Evolutionary conservation across 176 grass and related monocot genomes (phyloP).

Genomic region (Dendrocalamus sinicus): DNA sequence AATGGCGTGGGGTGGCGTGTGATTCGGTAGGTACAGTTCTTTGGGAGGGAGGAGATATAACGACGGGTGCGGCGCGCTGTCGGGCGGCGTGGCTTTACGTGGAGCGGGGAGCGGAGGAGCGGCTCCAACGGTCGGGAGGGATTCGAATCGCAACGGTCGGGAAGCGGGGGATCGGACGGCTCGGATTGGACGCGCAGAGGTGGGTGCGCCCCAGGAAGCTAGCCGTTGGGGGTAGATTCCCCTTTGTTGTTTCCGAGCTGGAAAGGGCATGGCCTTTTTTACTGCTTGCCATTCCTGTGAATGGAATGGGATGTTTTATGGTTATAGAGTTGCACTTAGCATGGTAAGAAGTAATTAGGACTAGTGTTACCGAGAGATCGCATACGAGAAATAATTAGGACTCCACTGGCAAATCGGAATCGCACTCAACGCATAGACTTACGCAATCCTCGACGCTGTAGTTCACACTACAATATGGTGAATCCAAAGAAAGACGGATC

Average conservation of each 20-base stretch:
- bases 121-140: conserved; percentile 71
- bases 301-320: not conserved
- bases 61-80: conserved; percentile 5
- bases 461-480: too few species aligned
- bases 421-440: too few species aligned
- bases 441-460: too few species aligned
- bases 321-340: not conserved
- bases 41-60: conserved; percentile 37
- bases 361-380: not conserved
- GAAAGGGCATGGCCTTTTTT: not conserved
- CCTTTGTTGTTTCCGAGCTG: not conserved
- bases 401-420: not conserved
- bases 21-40: conserved; percentile 19
- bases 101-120: conserved; percentile 29
- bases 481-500: too few species aligned
- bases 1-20: not conserved
- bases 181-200: conserved; percentile 27
- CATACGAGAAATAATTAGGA: not conserved
- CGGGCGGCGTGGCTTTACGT: conserved; percentile 22
- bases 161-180: conserved; percentile 54
- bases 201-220: not conserved
- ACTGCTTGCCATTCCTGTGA: not conserved
- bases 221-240: conserved; percentile 56
- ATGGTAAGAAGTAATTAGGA: not conserved
- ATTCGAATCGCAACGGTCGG: conserved; percentile 70